Evolutionary conservation across 2,329 filamentous ascomycete species (phyloP).

Genomic region (Domatiomyces catenatus): DNA sequence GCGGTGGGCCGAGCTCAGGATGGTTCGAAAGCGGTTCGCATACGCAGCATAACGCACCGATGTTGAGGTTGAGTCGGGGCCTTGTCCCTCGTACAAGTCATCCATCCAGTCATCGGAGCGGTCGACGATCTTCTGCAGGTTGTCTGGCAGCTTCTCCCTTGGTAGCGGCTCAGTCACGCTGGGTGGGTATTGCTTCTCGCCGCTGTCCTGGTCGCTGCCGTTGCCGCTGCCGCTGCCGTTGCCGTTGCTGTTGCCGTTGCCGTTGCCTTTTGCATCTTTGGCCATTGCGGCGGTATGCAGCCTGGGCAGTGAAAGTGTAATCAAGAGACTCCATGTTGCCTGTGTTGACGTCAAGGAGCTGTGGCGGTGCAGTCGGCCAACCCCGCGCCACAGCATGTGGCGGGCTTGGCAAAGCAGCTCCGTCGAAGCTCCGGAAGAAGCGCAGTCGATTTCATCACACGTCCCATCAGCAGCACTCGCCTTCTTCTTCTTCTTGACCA

Average conservation of each 20-base stretch:
- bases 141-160: slow-evolving; percentile 37
- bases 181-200: background rate
- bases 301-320: too few species aligned
- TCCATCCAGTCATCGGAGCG: slow-evolving; percentile 61
- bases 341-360: background rate
- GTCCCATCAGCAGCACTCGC: background rate
- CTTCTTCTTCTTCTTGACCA: background rate
- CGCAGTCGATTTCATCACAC: background rate
- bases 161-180: slow-evolving; percentile 19
- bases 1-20: slow-evolving; percentile 77
- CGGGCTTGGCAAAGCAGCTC: background rate
- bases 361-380: background rate
- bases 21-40: slow-evolving; percentile 66
- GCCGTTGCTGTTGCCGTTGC: background rate
- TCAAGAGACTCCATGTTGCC: too few species aligned
- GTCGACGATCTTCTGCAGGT: slow-evolving; percentile 42
- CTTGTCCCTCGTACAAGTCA: slow-evolving; percentile 59
- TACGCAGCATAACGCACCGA: slow-evolving; percentile 87
- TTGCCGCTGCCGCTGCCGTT: background rate
- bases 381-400: background rate
- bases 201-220: background rate
- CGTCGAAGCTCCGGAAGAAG: background rate
- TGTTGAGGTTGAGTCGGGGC: slow-evolving; percentile 66
- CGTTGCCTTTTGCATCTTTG: background rate
- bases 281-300: background rate